Evolutionary conservation across 495 filamentous ascomycete species (phyloP), one percentile per base, ranked within the genome.

Genomic region (Cercophora scortea): DNA sequence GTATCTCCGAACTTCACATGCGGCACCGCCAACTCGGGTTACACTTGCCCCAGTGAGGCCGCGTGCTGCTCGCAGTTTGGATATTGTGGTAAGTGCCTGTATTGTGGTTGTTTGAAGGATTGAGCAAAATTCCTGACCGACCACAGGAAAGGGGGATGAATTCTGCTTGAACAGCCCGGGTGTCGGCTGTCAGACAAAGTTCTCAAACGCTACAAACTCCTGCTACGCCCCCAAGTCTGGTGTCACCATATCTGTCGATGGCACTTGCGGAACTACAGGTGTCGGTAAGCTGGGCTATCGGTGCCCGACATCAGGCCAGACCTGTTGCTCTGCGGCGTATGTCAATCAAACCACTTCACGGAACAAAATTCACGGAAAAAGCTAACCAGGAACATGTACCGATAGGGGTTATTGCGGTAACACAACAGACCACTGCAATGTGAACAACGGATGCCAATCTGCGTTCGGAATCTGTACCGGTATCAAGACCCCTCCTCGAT

Each of bases 41-140:
- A 66, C 57, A 71, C 68, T 12, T 71, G 68, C 57, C 66, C 68
- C 0, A 43, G 53, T 2, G 54, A 45, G 4, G 60, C 51, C 3
- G 60, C 64, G 17, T 69, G 68, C 60, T 69, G 68, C 60, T 71
- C 66, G 13, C 41, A 55, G 15, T 65, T 59, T 52, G 68, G 68
- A 32, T 69, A 64, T 55, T 71, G 68, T 47, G 68, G 68, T 25
- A 43, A 62, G 25, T 25, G 5, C 25, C 25, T 25, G 5, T 25
- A 5, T 25, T 5, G 25, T 25, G 2, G 25, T 25, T 5, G 25
- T 25, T 25, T 2, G 25, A 25, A 2, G 5, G 2, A 5, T 2
- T 25, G 25, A 25, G 25, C 25, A 25, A 25, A 2, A 25, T 25
- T 25, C 5, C 25, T 25, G 25, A 25, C 25, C n/a, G 25, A 25